Evolutionary conservation across 202 grass and related monocot genomes (phyloP).

Genomic region (Panicum hallii): DNA sequence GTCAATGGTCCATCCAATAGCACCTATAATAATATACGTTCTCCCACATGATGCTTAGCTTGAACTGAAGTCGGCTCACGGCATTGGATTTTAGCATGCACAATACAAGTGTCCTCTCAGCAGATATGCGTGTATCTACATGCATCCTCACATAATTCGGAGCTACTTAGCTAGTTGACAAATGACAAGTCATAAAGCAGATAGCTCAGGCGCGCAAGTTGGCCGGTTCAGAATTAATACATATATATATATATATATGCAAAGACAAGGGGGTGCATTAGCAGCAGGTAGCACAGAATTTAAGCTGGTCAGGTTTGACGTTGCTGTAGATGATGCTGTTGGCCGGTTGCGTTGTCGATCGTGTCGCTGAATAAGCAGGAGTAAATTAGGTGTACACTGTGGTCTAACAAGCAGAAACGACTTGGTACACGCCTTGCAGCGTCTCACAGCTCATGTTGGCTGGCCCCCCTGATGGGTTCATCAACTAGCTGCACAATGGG

Average conservation of each 20-base stretch:
- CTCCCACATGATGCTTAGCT: conserved; percentile 32
- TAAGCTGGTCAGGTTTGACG: conserved; percentile 17
- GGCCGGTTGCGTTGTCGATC: background rate
- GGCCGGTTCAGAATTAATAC: background rate
- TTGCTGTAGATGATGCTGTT: conserved; percentile 12
- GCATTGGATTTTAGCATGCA: conserved; percentile 44
- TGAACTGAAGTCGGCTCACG: conserved; percentile 17
- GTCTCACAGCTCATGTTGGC: background rate
- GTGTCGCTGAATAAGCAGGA: background rate
- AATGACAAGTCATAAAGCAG: conserved; percentile 41
- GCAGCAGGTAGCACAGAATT: conserved; percentile 15
- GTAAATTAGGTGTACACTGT: background rate
- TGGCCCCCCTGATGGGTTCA: background rate
- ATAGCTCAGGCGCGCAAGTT: conserved; percentile 28
- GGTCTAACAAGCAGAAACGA: conserved; percentile 3
- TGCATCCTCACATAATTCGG: background rate
- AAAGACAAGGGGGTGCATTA: background rate
- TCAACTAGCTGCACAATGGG: background rate
- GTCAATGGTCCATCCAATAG: conserved; percentile 32
- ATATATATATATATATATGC: background rate
- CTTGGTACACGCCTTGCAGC: conserved; percentile 38
- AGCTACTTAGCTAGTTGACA: conserved; percentile 39
- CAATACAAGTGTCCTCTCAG: conserved; percentile 18
- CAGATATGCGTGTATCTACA: conserved; percentile 1
- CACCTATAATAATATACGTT: background rate